Evolutionary conservation across 2,329 filamentous ascomycete species (phyloP), one percentile per base, ranked within the genome.

Genomic region (Ophiobolus disseminans): DNA sequence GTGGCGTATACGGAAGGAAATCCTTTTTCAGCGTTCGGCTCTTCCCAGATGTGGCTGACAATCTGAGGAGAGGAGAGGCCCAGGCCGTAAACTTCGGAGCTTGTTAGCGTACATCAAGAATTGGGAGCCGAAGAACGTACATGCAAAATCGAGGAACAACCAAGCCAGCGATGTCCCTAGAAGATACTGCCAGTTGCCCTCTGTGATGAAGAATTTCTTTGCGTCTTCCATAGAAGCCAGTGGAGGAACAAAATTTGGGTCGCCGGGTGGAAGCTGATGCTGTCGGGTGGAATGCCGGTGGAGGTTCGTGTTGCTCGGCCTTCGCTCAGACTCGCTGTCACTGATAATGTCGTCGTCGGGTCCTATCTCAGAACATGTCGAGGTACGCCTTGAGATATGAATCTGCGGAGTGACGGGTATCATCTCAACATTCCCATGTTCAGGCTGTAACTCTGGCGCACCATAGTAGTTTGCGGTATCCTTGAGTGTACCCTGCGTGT

Each of bases 221-320:
- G 69, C 62, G 31, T 73, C 69, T 6, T 41, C 26, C 57, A 60
- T 61, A 1, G 68, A 71, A 13, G 67, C 67, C 5, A 70, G 60
- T 10, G 68, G 67, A 48, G 65, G 72, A 59, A 78, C 78, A 42
- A 80, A 76, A 57, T 78, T 81, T 50, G 81, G 82, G 26, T 70
- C 66, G 4, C 60, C 61, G 4, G 64, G 63, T 16, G 58, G 51
- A 30, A 65, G 40, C 13, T 61, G 47, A 8, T 47, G 22, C 5
- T 45, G 23, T 7, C 42, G 36, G 11, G 31, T 6, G 2, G 40
- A 25, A 13, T 44, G 36, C 8, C n/a, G n/a, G 16, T 42, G 53
- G 26, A 47, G 42, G 7, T 50, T 48, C 2, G 40, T 43, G 8
- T 56, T 53, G 39, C 52, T 56, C 3, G 45, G 38, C n/a, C 48